These are phyloP conservation scores for Cubamyces lactineus DNA, from an alignment of 768 basidiomycete genomes.

Conservation along the genomic window DNA sequence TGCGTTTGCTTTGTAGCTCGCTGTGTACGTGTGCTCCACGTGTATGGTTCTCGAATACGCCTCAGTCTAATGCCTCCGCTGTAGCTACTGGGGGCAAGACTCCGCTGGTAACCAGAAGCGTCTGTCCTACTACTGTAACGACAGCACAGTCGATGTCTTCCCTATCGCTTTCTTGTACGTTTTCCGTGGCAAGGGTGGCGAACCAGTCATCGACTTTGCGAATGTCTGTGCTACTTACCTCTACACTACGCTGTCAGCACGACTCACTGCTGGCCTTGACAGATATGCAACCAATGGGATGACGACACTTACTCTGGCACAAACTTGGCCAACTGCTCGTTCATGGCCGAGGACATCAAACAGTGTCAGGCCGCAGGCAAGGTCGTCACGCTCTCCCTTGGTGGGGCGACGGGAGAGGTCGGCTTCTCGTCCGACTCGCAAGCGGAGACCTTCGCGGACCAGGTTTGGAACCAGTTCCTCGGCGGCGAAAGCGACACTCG, in stretches of 20 bases:
- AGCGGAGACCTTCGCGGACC: constrained; percentile 60
- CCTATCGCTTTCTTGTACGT: constrained; percentile 63
- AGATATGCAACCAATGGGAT: constrained; percentile 64
- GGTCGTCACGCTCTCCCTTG: constrained; percentile 42
- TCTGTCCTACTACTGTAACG: constrained; percentile 38
- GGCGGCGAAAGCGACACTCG: constrained; percentile 64
- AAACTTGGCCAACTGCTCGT: constrained; percentile 59
- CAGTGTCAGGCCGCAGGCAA: constrained; percentile 55
- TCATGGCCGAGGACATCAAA: constrained; percentile 61
- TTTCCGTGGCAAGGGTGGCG: constrained; percentile 58
- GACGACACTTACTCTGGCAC: constrained; percentile 63
- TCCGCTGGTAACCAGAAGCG: constrained; percentile 44
- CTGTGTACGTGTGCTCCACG: constrained; percentile 28
- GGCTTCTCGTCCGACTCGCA: constrained; percentile 62
- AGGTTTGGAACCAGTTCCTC: constrained; percentile 73
- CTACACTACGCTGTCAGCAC: background rate
- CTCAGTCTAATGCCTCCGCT: background rate
- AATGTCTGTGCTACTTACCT: constrained; percentile 44
- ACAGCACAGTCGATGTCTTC: constrained; percentile 56
- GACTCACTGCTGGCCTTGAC: background rate
- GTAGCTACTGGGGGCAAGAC: constrained; percentile 59
- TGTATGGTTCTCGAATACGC: background rate
- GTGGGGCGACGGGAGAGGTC: constrained; percentile 59
- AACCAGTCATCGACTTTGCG: constrained; percentile 61
- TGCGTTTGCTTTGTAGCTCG: constrained; percentile 21